Evolutionary conservation across 2,329 filamentous ascomycete species (phyloP).

Genomic region (Penicillium sp.): DNA sequence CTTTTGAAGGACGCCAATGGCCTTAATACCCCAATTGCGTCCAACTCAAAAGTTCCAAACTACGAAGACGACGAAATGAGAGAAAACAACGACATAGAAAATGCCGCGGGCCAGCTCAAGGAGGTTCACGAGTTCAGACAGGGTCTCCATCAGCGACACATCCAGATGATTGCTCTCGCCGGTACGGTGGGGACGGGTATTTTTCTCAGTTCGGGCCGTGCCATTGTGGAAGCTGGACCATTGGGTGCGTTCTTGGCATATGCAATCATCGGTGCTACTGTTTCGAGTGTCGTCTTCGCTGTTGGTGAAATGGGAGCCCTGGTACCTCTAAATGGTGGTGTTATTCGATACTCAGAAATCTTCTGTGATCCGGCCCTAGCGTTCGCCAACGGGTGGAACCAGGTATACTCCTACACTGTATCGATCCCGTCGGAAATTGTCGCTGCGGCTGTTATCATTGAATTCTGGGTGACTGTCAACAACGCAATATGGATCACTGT

Average conservation of each 20-base stretch:
- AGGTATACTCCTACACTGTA: constrained; percentile 34
- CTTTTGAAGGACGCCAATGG: neutral
- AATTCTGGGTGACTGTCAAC: constrained; percentile 49
- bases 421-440: constrained; percentile 35
- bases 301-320: constrained; percentile 40
- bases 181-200: constrained; percentile 41
- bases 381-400: constrained; percentile 41
- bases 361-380: constrained; percentile 40
- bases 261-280: constrained; percentile 35
- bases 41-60: constrained; percentile 6
- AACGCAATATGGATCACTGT: constrained; percentile 44
- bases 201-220: constrained; percentile 37
- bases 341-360: constrained; percentile 37
- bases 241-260: constrained; percentile 39
- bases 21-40: constrained; percentile 1
- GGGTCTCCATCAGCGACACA: constrained; percentile 34
- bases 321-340: constrained; percentile 39
- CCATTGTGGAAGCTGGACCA: constrained; percentile 34
- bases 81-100: constrained; percentile 17
- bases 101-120: constrained; percentile 20
- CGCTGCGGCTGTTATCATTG: constrained; percentile 30
- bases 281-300: constrained; percentile 34
- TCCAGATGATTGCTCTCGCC: constrained; percentile 41
- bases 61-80: constrained; percentile 13
- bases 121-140: constrained; percentile 23